Conservation (phyloP, 108 stramenopile genomes). For the Cyclotella kingstonii region DNA sequence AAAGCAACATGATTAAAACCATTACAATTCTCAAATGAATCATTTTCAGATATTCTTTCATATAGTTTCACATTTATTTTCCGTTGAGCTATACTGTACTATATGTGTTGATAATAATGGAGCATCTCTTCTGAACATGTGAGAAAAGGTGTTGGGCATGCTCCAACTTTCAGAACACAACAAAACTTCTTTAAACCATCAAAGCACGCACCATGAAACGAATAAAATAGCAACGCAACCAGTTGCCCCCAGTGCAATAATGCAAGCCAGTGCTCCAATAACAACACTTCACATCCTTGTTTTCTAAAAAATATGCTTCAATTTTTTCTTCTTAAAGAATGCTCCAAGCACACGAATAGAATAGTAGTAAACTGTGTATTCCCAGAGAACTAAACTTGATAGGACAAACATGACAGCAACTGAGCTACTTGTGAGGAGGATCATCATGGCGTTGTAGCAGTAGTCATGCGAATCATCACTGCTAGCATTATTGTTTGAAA, state of each 20-base stretch:
- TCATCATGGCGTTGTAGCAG: constrained; percentile 71
- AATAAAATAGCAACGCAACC: constrained; percentile 57
- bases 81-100: too few relatives aligned
- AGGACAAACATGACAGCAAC: constrained; percentile 64
- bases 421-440: constrained; percentile 65
- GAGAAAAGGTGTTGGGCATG: too few relatives aligned
- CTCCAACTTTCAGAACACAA: too few relatives aligned
- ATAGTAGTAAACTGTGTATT: constrained; percentile 63
- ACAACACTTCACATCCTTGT: constrained; percentile 54
- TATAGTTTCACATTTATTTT: too few relatives aligned
- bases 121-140: too few relatives aligned
- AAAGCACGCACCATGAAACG: constrained; percentile 53
- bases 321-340: constrained; percentile 52
- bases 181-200: too few relatives aligned
- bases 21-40: too few relatives aligned
- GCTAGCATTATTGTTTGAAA: too few relatives aligned
- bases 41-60: too few relatives aligned
- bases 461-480: constrained; percentile 59
- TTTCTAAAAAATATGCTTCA: constrained; percentile 61
- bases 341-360: constrained; percentile 56
- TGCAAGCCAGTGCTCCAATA: constrained; percentile 52
- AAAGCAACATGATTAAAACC: too few relatives aligned
- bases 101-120: too few relatives aligned
- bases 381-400: constrained; percentile 59
- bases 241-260: constrained; percentile 57